phyloP scores from a whole-genome alignment of 345 rosid genomes.

The Aquilaria malaccensis region DNA sequence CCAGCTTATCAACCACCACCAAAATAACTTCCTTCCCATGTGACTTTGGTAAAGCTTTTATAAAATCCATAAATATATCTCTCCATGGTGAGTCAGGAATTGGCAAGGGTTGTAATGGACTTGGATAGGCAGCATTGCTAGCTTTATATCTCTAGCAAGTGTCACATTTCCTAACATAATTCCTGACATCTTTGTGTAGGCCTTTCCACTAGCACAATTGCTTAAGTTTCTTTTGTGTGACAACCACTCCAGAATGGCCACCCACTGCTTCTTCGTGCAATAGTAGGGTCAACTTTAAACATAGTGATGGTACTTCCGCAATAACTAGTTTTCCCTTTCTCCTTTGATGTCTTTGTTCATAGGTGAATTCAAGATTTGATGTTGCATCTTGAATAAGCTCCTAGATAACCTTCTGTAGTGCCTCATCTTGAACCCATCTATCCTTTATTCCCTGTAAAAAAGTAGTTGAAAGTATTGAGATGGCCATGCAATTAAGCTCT shows the following conservation, averaged over 20 bases:
- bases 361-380: too few species aligned
- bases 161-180: background rate
- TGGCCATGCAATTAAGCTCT: background rate
- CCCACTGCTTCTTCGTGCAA: background rate
- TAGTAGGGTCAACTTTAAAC: too few species aligned
- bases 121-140: background rate
- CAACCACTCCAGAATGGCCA: background rate
- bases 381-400: too few species aligned
- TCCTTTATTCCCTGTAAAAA: too few species aligned
- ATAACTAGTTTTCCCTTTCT: too few species aligned
- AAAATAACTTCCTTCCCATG: background rate
- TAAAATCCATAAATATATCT: background rate
- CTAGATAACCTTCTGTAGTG: too few species aligned
- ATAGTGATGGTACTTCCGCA: too few species aligned
- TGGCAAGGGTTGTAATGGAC: background rate
- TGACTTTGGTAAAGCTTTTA: constrained; percentile 4
- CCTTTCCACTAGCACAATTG: background rate
- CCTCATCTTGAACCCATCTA: too few species aligned
- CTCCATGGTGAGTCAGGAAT: background rate
- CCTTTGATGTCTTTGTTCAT: too few species aligned
- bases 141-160: too few species aligned
- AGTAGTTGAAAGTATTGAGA: too few species aligned
- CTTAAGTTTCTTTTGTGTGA: background rate
- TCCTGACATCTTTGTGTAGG: background rate
- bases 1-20: background rate